These are phyloP conservation scores for Schizophyllum commune DNA, from an alignment of 1,284 basidiomycete genomes.

Conservation along the genomic window DNA sequence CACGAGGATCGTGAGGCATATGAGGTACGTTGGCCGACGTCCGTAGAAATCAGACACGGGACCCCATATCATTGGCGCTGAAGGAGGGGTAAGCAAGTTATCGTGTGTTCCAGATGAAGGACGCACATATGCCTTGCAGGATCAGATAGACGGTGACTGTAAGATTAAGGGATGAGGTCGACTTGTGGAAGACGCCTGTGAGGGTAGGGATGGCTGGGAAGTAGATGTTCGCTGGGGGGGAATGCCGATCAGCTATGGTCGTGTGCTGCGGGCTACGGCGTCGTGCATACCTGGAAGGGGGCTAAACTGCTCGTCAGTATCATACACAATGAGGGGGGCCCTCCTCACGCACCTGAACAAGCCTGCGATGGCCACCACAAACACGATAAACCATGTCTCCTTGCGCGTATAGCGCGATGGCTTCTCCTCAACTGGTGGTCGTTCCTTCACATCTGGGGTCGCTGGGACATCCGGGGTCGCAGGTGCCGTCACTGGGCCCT, in stretches of 20 bases:
- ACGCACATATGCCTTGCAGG: conserved; percentile 62
- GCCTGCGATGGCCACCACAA: conserved; percentile 46
- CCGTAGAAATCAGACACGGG: conserved; percentile 49
- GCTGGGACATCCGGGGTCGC: not conserved
- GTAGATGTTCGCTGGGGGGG: conserved; percentile 70
- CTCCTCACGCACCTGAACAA: conserved; percentile 46
- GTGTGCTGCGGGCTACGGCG: not conserved
- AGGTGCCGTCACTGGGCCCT: not conserved
- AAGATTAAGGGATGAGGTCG: conserved; percentile 63
- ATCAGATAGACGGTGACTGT: conserved; percentile 76
- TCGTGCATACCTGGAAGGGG: not conserved
- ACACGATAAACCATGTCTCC: conserved; percentile 67
- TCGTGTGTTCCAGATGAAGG: not conserved
- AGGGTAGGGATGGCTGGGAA: conserved; percentile 71
- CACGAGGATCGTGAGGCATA: conserved; percentile 43
- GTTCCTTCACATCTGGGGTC: not conserved
- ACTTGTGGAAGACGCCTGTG: conserved; percentile 51
- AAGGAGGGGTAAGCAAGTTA: conserved; percentile 1
- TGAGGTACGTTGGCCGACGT: conserved; percentile 45
- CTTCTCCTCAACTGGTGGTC: not conserved
- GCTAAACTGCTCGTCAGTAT: not conserved
- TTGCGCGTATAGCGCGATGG: conserved; percentile 29
- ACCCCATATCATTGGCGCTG: conserved; percentile 60
- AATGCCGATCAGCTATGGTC: conserved; percentile 29
- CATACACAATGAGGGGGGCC: not conserved